Evolutionary conservation across 208 protist genomes (phyloP).

Genomic region (Endotrypanum monterogeii): DNA sequence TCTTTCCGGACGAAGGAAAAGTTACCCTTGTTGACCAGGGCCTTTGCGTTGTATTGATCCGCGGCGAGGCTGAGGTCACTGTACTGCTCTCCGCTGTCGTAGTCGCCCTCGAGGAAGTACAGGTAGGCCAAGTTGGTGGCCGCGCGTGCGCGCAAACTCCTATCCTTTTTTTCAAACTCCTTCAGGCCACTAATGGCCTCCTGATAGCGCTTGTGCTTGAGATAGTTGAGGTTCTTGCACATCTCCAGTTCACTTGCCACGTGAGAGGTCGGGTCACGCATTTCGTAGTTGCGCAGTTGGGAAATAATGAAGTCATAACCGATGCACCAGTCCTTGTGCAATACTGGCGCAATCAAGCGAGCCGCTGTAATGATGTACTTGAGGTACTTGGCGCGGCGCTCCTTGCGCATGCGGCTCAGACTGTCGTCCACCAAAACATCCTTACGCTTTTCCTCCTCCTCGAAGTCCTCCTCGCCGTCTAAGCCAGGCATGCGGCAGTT

Average conservation of each 20-base stretch:
- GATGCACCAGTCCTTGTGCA: slow-evolving; percentile 92
- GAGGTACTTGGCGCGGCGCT: slow-evolving; percentile 75
- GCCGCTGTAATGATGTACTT: slow-evolving; percentile 91
- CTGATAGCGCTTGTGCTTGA: slow-evolving; percentile 94
- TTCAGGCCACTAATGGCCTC: slow-evolving; percentile 94
- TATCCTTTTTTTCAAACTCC: slow-evolving; percentile 96
- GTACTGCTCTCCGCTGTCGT: slow-evolving; percentile 96
- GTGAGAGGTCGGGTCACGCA: slow-evolving; percentile 85
- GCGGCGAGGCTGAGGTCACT: slow-evolving; percentile 94
- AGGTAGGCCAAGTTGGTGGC: slow-evolving; percentile 98
- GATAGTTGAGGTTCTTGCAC: slow-evolving; percentile 94
- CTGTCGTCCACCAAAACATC: slow-evolving; percentile 86
- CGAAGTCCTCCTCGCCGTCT: slow-evolving; percentile 80
- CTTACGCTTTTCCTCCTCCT: slow-evolving; percentile 84
- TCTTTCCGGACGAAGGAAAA: slow-evolving; percentile 90
- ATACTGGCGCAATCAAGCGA: slow-evolving; percentile 94
- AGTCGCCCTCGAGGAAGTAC: slow-evolving; percentile 98
- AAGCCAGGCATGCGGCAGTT: slow-evolving; percentile 65
- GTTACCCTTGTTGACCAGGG: slow-evolving; percentile 98
- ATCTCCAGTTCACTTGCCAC: slow-evolving; percentile 96
- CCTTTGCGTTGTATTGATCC: slow-evolving; percentile 97
- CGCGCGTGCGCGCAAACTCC: slow-evolving; percentile 84
- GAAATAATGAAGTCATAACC: slow-evolving; percentile 96
- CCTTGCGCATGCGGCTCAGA: slow-evolving; percentile 81
- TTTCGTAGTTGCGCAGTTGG: slow-evolving; percentile 88